phyloP scores from a whole-genome alignment of 139 green algal genomes.

The Asterochloris erici region DNA sequence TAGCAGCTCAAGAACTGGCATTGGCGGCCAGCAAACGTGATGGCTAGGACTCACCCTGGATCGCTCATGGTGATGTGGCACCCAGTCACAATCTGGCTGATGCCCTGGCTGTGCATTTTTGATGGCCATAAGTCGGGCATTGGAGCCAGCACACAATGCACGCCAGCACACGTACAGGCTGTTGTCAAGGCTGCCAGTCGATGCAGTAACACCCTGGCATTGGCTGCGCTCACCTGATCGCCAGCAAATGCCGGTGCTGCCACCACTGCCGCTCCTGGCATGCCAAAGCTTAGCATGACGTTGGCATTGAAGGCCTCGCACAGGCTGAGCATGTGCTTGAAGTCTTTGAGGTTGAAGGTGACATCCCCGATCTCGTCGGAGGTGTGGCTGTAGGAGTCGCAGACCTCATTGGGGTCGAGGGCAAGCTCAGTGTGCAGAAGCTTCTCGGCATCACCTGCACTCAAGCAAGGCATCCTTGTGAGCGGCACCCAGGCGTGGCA shows the following conservation, averaged over 20 bases:
- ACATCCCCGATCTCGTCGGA: slow-evolving; percentile 38
- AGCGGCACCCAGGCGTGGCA: no score
- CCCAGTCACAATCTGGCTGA: not conserved
- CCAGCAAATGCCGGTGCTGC: slow-evolving; percentile 44
- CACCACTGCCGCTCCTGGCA: slow-evolving; percentile 52
- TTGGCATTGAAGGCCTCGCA: slow-evolving; percentile 46
- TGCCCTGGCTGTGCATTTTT: not conserved
- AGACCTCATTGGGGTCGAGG: slow-evolving; percentile 53
- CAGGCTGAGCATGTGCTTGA: slow-evolving; percentile 56
- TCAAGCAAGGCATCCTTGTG: not conserved
- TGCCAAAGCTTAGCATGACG: slow-evolving; percentile 45
- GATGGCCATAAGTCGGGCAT: not conserved
- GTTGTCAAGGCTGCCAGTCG: not conserved
- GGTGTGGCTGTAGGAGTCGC: slow-evolving; percentile 53
- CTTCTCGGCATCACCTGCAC: slow-evolving; percentile 38
- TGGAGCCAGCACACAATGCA: not conserved
- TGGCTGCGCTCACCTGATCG: not conserved
- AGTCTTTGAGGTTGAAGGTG: slow-evolving; percentile 77
- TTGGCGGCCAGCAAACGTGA: not conserved
- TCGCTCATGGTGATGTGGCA: not conserved
- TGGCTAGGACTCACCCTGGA: no score
- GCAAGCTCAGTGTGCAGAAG: slow-evolving; percentile 55
- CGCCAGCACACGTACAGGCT: not conserved
- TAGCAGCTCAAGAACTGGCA: no score
- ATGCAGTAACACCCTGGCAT: not conserved